These are phyloP conservation scores for Perkinsus chesapeaki DNA, from an alignment of 169 alveolate genomes.

Conservation along the genomic window DNA sequence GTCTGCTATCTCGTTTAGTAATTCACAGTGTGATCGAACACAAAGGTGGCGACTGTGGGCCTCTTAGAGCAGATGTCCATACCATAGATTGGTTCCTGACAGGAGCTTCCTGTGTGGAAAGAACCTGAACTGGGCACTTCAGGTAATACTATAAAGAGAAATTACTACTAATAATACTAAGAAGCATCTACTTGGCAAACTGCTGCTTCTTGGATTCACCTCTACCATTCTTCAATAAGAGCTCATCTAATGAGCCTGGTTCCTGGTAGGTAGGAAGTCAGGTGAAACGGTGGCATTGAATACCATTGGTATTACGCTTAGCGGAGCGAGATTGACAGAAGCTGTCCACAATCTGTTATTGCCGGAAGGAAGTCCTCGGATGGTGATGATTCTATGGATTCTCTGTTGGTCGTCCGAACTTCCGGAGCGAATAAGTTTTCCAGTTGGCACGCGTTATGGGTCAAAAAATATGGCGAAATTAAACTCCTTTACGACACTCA, in stretches of 20 bases:
- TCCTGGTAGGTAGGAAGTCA: neutral
- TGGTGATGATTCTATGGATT: neutral
- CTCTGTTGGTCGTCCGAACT: neutral
- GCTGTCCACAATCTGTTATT: neutral
- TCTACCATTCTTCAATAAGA: neutral
- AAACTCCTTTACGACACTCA: no score
- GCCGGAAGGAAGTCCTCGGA: neutral
- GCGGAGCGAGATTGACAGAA: neutral
- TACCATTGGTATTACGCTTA: neutral
- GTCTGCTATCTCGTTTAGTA: no score
- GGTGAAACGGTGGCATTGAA: no score
- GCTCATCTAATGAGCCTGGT: neutral
- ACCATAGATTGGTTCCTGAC: slow-evolving; percentile 65
- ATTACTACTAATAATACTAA: no score
- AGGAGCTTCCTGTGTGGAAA: neutral
- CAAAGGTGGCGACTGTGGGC: slow-evolving; percentile 77
- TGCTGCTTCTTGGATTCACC: neutral
- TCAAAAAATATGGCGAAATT: no score
- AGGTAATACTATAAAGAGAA: neutral
- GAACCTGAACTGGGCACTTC: neutral
- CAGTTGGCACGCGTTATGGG: no score
- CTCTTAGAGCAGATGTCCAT: slow-evolving; percentile 79
- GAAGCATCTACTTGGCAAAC: neutral
- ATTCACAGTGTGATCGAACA: slow-evolving; percentile 72
- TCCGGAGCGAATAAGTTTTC: neutral